phyloP scores from a whole-genome alignment of 1,284 basidiomycete genomes.

The Afroboletus lepidellus region DNA sequence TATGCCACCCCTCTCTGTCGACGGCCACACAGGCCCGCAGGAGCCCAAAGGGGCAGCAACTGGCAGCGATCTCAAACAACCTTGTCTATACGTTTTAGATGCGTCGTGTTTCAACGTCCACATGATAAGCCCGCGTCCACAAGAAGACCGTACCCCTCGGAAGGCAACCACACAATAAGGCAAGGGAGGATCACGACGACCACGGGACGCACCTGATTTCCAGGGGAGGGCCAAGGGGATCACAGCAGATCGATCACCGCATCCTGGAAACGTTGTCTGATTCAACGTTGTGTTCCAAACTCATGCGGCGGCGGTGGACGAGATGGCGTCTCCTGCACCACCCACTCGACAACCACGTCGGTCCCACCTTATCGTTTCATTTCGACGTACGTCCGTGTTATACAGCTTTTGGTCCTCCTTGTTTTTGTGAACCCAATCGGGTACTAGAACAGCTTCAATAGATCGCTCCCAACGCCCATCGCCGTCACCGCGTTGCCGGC shows the following conservation, averaged over 20 bases:
- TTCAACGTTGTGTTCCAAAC: not conserved
- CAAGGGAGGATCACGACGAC: not conserved
- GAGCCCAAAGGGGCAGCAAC: not conserved
- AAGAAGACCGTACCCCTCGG: slow-evolving; percentile 4
- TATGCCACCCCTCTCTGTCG: not conserved
- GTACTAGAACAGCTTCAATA: slow-evolving; percentile 55
- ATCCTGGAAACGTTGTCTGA: not conserved
- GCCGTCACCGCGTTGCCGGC: slow-evolving; percentile 97
- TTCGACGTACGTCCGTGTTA: slow-evolving; percentile 1
- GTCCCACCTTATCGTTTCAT: slow-evolving; percentile 8
- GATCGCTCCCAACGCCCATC: slow-evolving; percentile 91
- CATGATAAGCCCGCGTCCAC: slow-evolving; percentile 7
- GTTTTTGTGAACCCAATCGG: not conserved
- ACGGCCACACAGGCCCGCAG: not conserved
- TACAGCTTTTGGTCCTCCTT: slow-evolving; percentile 10
- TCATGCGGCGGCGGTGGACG: slow-evolving; percentile 8
- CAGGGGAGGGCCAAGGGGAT: not conserved
- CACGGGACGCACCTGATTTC: slow-evolving; percentile 7
- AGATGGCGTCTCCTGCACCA: no score
- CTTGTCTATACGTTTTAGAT: slow-evolving; percentile 4
- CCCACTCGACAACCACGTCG: slow-evolving; percentile 2
- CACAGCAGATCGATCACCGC: slow-evolving; percentile 1
- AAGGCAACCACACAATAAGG: not conserved
- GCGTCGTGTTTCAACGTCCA: slow-evolving; percentile 8
- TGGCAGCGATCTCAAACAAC: not conserved